Conservation (phyloP, 2,329 filamentous ascomycete species). For the Colletotrichum cuscutae region DNA sequence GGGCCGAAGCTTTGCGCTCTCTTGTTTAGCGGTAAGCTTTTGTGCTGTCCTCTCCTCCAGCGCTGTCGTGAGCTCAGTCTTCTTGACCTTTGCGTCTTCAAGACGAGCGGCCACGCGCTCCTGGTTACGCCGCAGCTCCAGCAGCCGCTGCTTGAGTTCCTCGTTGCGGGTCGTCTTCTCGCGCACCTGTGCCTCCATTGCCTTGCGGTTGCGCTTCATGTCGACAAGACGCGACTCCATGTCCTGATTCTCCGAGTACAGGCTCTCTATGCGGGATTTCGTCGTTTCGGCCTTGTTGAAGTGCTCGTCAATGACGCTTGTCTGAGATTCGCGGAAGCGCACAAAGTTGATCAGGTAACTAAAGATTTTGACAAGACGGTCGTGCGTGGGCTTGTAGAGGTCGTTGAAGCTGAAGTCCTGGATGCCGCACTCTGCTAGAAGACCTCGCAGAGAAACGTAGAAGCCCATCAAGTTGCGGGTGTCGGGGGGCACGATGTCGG, state of each 20-base stretch:
- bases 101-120: conserved; percentile 85
- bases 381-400: conserved; percentile 89
- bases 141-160: conserved; percentile 82
- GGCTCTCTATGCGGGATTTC: conserved; percentile 86
- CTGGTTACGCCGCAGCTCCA: conserved; percentile 84
- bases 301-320: conserved; percentile 88
- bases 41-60: conserved; percentile 78
- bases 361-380: conserved; percentile 92
- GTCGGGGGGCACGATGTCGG: conserved; percentile 86
- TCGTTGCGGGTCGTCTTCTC: conserved; percentile 90
- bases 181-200: conserved; percentile 82
- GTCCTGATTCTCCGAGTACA: conserved; percentile 88
- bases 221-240: conserved; percentile 83
- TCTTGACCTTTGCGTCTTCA: conserved; percentile 84
- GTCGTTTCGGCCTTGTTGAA: conserved; percentile 91
- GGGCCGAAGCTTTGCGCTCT: conserved; percentile 88
- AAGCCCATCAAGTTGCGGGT: conserved; percentile 97
- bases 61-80: conserved; percentile 76
- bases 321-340: conserved; percentile 94
- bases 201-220: conserved; percentile 81
- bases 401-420: conserved; percentile 95
- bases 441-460: conserved; percentile 82
- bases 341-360: conserved; percentile 99
- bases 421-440: conserved; percentile 90
- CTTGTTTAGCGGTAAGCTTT: conserved; percentile 79